phyloP scores from a whole-genome alignment of 495 filamentous ascomycete species.

The Pyronema domesticum region DNA sequence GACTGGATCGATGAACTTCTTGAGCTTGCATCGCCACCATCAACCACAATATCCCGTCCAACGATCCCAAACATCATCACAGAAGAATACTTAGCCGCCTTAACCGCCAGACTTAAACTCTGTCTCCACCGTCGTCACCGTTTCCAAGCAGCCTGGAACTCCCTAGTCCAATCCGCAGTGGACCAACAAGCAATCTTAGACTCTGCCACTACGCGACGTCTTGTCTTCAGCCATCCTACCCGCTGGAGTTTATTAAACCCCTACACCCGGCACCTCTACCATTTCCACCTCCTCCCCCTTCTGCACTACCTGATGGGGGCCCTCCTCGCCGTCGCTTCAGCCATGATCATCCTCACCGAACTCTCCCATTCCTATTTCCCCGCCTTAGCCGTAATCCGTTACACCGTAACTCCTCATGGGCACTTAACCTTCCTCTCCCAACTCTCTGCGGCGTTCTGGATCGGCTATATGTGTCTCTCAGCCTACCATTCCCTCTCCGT shows the following conservation, averaged over 20 bases:
- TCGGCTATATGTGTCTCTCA: conserved; percentile 79
- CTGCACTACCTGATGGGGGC: conserved; percentile 41
- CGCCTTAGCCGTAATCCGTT: conserved; percentile 59
- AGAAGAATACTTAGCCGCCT: conserved; percentile 75
- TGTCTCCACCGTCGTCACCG: conserved; percentile 67
- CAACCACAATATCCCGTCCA: conserved; percentile 33
- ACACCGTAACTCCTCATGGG: conserved; percentile 69
- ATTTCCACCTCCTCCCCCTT: conserved; percentile 51
- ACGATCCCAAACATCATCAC: conserved; percentile 65
- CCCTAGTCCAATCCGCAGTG: conserved; percentile 50
- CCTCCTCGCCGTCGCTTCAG: conserved; percentile 53
- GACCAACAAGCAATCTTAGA: conserved; percentile 70
- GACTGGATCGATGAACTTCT: conserved; percentile 89
- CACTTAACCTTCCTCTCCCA: conserved; percentile 71
- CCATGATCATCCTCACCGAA: conserved; percentile 81
- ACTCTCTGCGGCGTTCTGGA: conserved; percentile 66
- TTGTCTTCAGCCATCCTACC: conserved; percentile 49
- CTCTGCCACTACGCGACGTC: conserved; percentile 57
- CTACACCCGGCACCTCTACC: conserved; percentile 61
- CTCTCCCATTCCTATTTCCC: conserved; percentile 60
- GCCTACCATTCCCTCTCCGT: conserved; percentile 71
- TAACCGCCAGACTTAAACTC: conserved; percentile 61
- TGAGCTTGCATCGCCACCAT: conserved; percentile 51
- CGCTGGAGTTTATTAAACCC: conserved; percentile 52
- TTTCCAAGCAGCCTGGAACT: conserved; percentile 74